phyloP scores from a whole-genome alignment of 352 stramenopile genomes.

The Pythium plurisporium region DNA sequence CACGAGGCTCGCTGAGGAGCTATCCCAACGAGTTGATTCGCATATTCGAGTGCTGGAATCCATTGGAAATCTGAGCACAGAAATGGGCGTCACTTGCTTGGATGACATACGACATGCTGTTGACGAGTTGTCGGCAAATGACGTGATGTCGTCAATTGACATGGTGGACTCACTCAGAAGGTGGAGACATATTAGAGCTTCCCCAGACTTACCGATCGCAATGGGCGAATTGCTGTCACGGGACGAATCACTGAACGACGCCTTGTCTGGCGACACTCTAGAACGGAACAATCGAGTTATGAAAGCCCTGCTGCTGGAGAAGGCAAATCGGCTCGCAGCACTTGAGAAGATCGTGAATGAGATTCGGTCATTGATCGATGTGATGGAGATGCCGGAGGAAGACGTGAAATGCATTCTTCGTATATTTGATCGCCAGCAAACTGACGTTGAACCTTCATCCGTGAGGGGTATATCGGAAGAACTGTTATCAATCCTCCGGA shows the following conservation, averaged over 20 bases:
- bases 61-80: slow-evolving; percentile 32
- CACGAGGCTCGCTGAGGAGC: slow-evolving; percentile 34
- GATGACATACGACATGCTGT: slow-evolving; percentile 47
- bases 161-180: slow-evolving; percentile 15
- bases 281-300: slow-evolving; percentile 40
- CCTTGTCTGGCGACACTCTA: slow-evolving; percentile 24
- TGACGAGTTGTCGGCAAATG: slow-evolving; percentile 23
- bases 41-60: slow-evolving; percentile 30
- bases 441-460: not conserved
- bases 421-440: not conserved
- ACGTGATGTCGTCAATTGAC: slow-evolving; percentile 6
- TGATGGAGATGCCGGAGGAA: slow-evolving; percentile 40
- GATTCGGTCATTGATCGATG: slow-evolving; percentile 38
- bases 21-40: slow-evolving; percentile 37
- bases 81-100: slow-evolving; percentile 31
- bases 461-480: slow-evolving; percentile 15
- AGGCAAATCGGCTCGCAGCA: slow-evolving; percentile 49
- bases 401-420: slow-evolving; percentile 29
- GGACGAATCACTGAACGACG: slow-evolving; percentile 7
- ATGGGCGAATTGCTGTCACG: not conserved
- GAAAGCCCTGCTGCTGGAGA: slow-evolving; percentile 52
- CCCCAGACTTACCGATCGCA: not conserved
- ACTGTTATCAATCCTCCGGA: slow-evolving; percentile 36
- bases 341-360: slow-evolving; percentile 38
- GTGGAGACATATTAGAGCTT: slow-evolving; percentile 20